Base-by-base conservation (phyloP, 352 stramenopile genomes). In the Plasmopara muralis region DNA sequence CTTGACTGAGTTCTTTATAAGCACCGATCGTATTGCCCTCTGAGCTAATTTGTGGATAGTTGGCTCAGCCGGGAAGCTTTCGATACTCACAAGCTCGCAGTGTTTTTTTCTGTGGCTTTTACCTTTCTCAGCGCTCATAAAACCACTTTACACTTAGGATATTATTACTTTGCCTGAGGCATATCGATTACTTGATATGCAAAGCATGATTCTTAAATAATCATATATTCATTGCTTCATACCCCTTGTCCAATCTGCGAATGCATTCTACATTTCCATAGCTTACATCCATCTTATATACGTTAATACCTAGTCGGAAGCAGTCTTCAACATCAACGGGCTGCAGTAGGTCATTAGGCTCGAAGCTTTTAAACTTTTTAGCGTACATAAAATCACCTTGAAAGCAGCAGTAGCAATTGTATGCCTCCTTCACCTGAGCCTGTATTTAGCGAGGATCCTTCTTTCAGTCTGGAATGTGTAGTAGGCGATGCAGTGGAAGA, bases 281-380 rank as follows among this genome's bases (percentile, higher is more conserved):
- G 2, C 15, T 28, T 9, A 55, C 9, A 55, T 47, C 29, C 48
- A 48, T 55, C 0, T 4, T 47, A 25, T 28, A 55, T 8, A 55
- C 48, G 8, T 47, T 54, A 13, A 54, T 47, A 41, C 10, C 13
- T 6, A 54, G 47, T 33, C 40, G 5, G 48, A 54, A 54, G 48
- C 48, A 54, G 13, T 54, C 28, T 8, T 54, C 38, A 54, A 47
- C 5, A 25, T 47, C 38, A 31, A 47, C 48, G 9, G 48, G 31
- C 30, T 55, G 38, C 8, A 55, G 49, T 15, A 48, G 9, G 18
- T 47, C 39, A 43, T 48, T 48, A 6, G 49, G 49, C 16, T 55
- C 48, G 16, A 55, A 49, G 9, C 31, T 55, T 1, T 33, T 4
- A 12, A 39, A 55, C 9, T 43, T 9, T 16, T 28, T 5, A 55